A percentile compares a stretch with the other conserved stretches of the same genome.
These are phyloP conservation scores for Leucosporidium yakuticum DNA, from an alignment of 768 basidiomycete species.

Conservation along the genomic window DNA sequence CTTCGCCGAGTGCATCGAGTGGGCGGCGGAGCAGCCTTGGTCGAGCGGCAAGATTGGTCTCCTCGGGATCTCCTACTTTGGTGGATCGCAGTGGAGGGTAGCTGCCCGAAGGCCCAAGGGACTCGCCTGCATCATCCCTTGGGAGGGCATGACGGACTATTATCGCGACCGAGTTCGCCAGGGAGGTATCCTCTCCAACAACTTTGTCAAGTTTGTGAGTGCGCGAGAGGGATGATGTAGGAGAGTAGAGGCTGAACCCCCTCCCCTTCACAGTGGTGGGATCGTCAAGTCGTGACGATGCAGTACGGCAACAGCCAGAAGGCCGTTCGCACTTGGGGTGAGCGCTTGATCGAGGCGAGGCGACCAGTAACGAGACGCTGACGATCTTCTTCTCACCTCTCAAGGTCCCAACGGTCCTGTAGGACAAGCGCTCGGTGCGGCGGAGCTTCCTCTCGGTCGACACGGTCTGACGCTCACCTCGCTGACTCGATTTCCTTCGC, in stretches of 20 bases:
- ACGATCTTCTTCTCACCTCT: too few species aligned
- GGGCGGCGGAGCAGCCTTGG: conserved; percentile 39
- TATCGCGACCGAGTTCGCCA: conserved; percentile 36
- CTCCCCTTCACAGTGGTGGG: conserved; percentile 25
- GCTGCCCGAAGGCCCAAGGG: conserved; percentile 36
- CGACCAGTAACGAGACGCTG: too few species aligned
- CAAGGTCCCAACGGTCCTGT: too few species aligned
- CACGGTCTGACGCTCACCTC: too few species aligned
- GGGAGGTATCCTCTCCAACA: conserved; percentile 35
- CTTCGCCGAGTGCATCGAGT: conserved; percentile 40
- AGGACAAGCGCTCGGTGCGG: too few species aligned
- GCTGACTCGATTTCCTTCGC: too few species aligned
- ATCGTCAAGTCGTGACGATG: conserved; percentile 31
- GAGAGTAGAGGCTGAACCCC: too few species aligned
- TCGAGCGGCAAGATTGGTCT: conserved; percentile 38
- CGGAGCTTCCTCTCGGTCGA: too few species aligned
- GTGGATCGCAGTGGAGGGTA: conserved; percentile 38
- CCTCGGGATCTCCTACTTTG: conserved; percentile 39
- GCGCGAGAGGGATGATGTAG: too few species aligned
- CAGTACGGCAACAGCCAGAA: conserved; percentile 32
- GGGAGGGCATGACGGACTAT: conserved; percentile 23
- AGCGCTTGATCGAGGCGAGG: too few species aligned
- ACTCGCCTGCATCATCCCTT: conserved; percentile 34
- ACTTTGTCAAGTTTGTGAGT: conserved; percentile 21
- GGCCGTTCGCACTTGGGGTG: conserved; percentile 17